Evolutionary conservation across 2,329 filamentous ascomycete species (phyloP), one percentile per base, ranked within the genome.

Genomic region (Epichloe sylvatica): DNA sequence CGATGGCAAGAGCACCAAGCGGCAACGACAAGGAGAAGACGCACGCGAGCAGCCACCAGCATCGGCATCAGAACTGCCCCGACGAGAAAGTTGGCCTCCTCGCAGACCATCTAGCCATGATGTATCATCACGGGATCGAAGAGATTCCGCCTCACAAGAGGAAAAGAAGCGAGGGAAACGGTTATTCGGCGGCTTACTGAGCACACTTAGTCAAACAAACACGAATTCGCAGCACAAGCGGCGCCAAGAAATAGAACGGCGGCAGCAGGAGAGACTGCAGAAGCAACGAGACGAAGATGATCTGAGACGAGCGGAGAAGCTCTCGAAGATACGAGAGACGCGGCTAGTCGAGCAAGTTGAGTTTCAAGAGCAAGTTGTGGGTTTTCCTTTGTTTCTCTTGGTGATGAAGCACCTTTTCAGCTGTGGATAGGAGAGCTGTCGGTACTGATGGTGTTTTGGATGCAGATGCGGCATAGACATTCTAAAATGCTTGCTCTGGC

Each of bases 81-180:
- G 36, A 12, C 33, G 17, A n/a, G 40, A 34, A 30, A 45, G 47
- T 33, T 19, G 43, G n/a, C 33, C 46, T 17, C 52, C 46, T n/a
- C 51, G 49, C 13, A 53, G 49, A 34, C 46, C 35, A 39, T 50
- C 48, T 15, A 48, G 40, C 12, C 45, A 40, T 19, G 37, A 36
- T 5, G 15, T 15, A 15, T 11, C 36, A 21, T 11, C 36, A 17
- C 39, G 12, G 13, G 58, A 62, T 49, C 54, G 59, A 49, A 55
- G 55, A 39, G 56, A 49, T 40, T 50, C 55, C 7, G 62, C 60
- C 38, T 60, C 58, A 6, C 64, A 81, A 51, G 85, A 94, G 59
- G 91, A 97, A 63, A 87, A 83, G 65, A 88, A 86, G 63, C 83
- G 91, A 37, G 86, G 86, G 21, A 84, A 86, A 65, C 78, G 91